phyloP scores from a whole-genome alignment of 1,139 yeast genomes.

The Suhomyces terraborum region DNA sequence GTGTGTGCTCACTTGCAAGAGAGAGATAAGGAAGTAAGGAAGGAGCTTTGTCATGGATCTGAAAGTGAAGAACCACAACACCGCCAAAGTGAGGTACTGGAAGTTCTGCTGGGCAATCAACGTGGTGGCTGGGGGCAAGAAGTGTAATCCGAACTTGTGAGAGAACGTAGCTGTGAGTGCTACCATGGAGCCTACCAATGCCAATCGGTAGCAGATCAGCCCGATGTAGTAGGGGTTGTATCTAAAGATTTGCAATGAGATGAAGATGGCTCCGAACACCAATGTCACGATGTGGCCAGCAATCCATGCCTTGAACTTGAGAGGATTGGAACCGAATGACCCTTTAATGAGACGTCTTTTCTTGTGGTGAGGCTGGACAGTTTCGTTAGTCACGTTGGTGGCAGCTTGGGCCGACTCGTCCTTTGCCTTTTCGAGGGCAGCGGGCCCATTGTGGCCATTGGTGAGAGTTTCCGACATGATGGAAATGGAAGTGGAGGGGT shows the following conservation, averaged over 20 bases:
- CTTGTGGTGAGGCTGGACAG: conserved; percentile 28
- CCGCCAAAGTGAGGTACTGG: conserved; percentile 58
- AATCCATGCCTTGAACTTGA: conserved; percentile 58
- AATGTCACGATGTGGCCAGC: conserved; percentile 58
- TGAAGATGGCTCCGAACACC: conserved; percentile 51
- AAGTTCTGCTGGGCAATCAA: conserved; percentile 69
- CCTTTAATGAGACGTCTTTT: conserved; percentile 45
- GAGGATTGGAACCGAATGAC: conserved; percentile 36
- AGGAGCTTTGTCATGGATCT: conserved; percentile 64
- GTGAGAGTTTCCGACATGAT: conserved; percentile 10
- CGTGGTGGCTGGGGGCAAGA: conserved; percentile 57
- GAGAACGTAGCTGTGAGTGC: conserved; percentile 56
- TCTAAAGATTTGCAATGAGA: conserved; percentile 49
- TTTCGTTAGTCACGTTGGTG: conserved; percentile 23
- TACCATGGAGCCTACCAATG: conserved; percentile 57
- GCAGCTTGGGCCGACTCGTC: conserved; percentile 5
- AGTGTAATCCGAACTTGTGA: conserved; percentile 56
- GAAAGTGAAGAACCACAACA: conserved; percentile 64
- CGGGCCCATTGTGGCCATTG: conserved; percentile 9
- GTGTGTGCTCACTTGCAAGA: conserved; percentile 52
- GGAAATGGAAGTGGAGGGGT: neutral
- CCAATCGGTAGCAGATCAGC: conserved; percentile 50
- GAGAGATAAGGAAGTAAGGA: conserved; percentile 59
- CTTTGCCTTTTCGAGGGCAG: conserved; percentile 2
- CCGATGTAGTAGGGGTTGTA: conserved; percentile 49